Evolutionary conservation across 169 alveolate genomes (phyloP), one percentile per base, ranked within the genome.

Genomic region (Cryptosporidium meleagridis): DNA sequence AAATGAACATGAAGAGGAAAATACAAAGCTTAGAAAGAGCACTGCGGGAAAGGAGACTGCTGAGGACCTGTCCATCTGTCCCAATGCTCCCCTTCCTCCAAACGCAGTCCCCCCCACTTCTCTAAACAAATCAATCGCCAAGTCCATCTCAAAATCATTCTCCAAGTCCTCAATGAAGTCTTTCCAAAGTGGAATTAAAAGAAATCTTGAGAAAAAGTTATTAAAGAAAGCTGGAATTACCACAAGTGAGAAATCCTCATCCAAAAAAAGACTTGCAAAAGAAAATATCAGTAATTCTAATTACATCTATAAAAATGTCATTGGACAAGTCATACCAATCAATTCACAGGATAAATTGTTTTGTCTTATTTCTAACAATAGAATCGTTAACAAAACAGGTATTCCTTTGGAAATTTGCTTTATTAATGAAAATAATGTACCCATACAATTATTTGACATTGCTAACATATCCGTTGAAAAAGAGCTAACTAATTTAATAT

Each of bases 391-490:
- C 16, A 80, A 29, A 18, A 80, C 70, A 12, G 89, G 89, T 0
- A 65, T 80, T 62, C 89, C 89, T 12, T 39, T 80, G 6, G 89
- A 80, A 44, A 62, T 80, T 16, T 80, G 89, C 35, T 80, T 80
- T 62, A 16, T 80, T 33, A 65, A 67, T 62, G 75, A 59, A 26
- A 67, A 80, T 21, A 80, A 80, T 62, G 18, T 80, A 3, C 89
- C 89, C 10, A 80, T 80, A 41, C 73, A 80, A 39, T 29, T 80
- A 41, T 80, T 62, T 80, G 89, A 80, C 44, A 48, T 80, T 59
- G 39, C 89, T n/a, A 80, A 62, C 6, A 41, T 80, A n/a, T 80
- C 89, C 35, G 14, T 65, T 4, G 52, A 21, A 9, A 45, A 45
- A 41, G 69, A 80, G 4, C 6, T 44, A 18, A 26, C 69, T 1